Evolutionary conservation across 2,329 filamentous ascomycete genomes (phyloP).

Genomic region (Colletotrichum gloeosporioides): DNA sequence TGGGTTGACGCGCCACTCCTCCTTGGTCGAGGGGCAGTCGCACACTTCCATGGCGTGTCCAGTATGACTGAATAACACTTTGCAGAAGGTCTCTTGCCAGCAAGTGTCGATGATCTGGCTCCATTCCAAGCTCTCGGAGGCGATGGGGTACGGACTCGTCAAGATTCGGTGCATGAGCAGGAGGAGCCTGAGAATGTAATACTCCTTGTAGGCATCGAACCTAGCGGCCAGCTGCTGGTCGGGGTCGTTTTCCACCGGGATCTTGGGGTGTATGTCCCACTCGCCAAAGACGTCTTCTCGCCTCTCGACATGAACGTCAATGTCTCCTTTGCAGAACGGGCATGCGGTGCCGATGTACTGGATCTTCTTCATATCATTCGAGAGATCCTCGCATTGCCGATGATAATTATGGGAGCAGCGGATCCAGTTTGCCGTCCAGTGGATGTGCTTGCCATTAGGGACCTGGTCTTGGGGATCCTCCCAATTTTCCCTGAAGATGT

Average conservation of each 20-base stretch:
- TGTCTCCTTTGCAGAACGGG: background rate
- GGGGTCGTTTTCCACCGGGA: background rate
- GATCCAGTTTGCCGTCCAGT: constrained; percentile 2
- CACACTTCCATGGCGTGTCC: background rate
- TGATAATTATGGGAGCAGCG: constrained; percentile 1
- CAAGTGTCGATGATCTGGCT: background rate
- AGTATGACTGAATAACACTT: background rate
- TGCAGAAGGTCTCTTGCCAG: constrained; percentile 17
- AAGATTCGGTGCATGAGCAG: background rate
- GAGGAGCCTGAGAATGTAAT: background rate
- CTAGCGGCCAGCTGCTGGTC: background rate
- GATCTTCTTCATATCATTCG: background rate
- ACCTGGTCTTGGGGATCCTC: background rate
- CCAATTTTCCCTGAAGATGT: constrained; percentile 3
- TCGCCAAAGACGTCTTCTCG: background rate
- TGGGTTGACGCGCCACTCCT: constrained; percentile 12
- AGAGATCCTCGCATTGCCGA: background rate
- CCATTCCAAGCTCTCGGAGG: background rate
- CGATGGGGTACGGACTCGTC: background rate
- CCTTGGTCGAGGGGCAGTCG: background rate
- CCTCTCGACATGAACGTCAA: background rate
- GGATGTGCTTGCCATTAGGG: background rate
- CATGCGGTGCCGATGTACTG: background rate
- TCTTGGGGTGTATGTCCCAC: background rate
- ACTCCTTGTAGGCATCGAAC: background rate